Percentiles rank a stretch among this genome's conserved stretches.
Evolutionary conservation across 768 basidiomycete genomes (phyloP).

Genomic region (Rhizopogon vinicolor): DNA sequence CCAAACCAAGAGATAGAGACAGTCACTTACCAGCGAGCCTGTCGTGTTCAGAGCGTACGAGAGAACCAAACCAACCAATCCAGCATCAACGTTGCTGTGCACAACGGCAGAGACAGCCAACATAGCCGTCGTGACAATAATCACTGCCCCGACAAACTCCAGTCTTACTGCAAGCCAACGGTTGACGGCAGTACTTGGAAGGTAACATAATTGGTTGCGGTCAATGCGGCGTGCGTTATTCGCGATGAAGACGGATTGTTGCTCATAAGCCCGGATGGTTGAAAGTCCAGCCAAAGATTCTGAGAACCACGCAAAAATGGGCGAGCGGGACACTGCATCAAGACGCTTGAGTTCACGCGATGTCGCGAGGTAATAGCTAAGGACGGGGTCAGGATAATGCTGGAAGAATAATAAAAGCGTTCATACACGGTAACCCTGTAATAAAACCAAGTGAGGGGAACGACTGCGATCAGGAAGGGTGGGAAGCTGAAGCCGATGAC

Average conservation of each 20-base stretch:
- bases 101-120: conserved; percentile 68
- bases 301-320: conserved; percentile 88
- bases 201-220: conserved; percentile 77
- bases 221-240: conserved; percentile 76
- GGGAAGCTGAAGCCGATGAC: conserved; percentile 85
- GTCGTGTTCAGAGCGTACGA: conserved; percentile 84
- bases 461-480: conserved; percentile 67
- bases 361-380: conserved; percentile 82
- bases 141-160: conserved; percentile 77
- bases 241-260: conserved; percentile 61
- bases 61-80: conserved; percentile 80
- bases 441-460: conserved; percentile 81
- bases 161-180: conserved; percentile 83
- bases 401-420: background rate
- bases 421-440: conserved; percentile 71
- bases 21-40: conserved; percentile 59
- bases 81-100: conserved; percentile 78
- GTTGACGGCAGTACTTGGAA: conserved; percentile 70
- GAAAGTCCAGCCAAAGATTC: conserved; percentile 73
- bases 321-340: conserved; percentile 84
- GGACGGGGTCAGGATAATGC: background rate
- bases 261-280: conserved; percentile 78
- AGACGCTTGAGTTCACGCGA: conserved; percentile 86
- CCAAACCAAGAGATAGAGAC: background rate
- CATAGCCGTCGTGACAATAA: conserved; percentile 69